These are phyloP conservation scores for Rhizopogon vesiculosus DNA, from an alignment of 768 basidiomycete genomes.

Conservation along the genomic window DNA sequence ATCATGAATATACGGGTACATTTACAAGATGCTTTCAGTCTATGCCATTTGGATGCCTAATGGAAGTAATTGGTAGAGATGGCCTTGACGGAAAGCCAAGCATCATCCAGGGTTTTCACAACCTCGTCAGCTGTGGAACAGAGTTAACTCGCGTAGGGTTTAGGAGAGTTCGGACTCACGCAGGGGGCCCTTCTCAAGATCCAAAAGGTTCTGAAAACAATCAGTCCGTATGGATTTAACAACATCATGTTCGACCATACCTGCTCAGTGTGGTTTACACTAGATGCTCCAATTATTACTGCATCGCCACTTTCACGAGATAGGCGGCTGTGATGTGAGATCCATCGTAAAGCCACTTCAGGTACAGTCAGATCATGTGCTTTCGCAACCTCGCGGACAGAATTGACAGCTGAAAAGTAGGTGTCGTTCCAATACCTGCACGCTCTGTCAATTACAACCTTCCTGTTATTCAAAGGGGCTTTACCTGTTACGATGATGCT, in stretches of 20 bases:
- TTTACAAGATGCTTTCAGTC: too few relatives aligned
- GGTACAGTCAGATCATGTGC: constrained; percentile 40
- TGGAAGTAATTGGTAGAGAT: constrained; percentile 35
- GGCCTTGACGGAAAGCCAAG: constrained; percentile 41
- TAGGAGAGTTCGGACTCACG: constrained; percentile 25
- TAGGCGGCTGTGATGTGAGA: constrained; percentile 43
- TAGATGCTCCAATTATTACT: constrained; percentile 43
- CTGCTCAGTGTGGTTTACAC: constrained; percentile 49
- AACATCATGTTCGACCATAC: constrained; percentile 14
- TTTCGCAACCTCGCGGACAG: constrained; percentile 45
- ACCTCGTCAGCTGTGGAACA: constrained; percentile 41
- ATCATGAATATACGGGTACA: too few relatives aligned
- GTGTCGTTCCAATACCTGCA: constrained; percentile 50
- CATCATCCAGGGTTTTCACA: constrained; percentile 43
- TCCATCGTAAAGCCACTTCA: constrained; percentile 46
- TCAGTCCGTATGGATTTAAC: neutral
- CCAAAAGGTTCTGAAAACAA: constrained; percentile 36
- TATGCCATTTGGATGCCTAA: neutral
- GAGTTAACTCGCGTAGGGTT: neutral
- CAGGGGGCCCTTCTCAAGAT: constrained; percentile 55
- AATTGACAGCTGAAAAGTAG: constrained; percentile 45
- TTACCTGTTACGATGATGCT: constrained; percentile 38
- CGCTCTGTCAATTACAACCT: neutral
- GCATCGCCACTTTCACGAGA: constrained; percentile 39
- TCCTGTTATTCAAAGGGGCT: constrained; percentile 17